Base-by-base conservation (phyloP, 352 stramenopile genomes). In the Pythium monospermum region DNA sequence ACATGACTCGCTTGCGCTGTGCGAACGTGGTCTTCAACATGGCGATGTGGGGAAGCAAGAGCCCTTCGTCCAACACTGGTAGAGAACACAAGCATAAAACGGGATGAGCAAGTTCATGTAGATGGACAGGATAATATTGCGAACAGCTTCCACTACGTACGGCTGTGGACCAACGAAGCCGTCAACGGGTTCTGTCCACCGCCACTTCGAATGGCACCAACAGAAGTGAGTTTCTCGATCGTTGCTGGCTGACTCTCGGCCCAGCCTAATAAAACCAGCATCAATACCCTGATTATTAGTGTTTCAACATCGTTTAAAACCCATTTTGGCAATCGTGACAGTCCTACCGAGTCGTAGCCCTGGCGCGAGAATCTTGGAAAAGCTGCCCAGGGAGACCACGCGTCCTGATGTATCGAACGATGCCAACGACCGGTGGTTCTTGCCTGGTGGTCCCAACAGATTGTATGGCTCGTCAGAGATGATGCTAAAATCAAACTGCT, bases 391-490 rank as follows among this genome's bases (percentile, higher is more conserved):
- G 38, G 89, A 94, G 19, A 97, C 59, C 49, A 93, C 71, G 6
- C 68, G 41, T 2, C 78, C 83, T 4, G 64, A 77, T 26, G 71
- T 64, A 27, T 91, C 83, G 37, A 77, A 87, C 15, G 76, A 84
- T 8, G 78, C 73, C 15, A 94, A 64, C 7, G 82, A 71, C n/a
- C 73, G 66, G 21, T 77, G 60, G 4, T 68, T 61, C 15, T 61
- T 53, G 6, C 69, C 60, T 19, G 87, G 61, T 47, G 91, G 87
- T 28, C 83, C 79, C 21, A 98, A 66, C 27, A 98, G 63, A 57
- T 98, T 94, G 74, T 98, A 98, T 3, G 96, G 90, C 61, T 98
- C 93, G 66, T 98, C 91, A 15, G 86, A 88, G 38, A 97, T 76
- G 53, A 98, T 71, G 26, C 73, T 53, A 53, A 98, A 94, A 36